These are phyloP conservation scores for Ganoderma boninense DNA, from an alignment of 1,284 basidiomycete species.

Conservation along the genomic window DNA sequence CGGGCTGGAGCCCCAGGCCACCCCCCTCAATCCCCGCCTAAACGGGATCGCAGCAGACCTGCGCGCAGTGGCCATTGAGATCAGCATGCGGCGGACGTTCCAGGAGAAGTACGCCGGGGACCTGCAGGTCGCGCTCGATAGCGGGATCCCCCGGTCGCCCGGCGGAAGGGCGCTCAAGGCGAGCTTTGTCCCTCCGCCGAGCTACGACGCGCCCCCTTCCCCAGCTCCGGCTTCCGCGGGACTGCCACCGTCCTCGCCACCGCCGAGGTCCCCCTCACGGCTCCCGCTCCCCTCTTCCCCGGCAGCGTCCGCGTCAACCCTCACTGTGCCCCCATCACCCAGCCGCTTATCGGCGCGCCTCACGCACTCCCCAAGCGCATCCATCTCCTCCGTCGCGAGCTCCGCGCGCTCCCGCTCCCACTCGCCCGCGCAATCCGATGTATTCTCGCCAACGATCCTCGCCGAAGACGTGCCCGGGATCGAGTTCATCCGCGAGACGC, in stretches of 20 bases:
- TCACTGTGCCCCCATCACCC: conserved; percentile 40
- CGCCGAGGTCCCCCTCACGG: conserved; percentile 21
- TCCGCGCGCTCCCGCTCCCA: conserved; percentile 6
- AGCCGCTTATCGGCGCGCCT: conserved; percentile 27
- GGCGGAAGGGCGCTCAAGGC: conserved; percentile 53
- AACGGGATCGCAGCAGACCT: conserved; percentile 77
- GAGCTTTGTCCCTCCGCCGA: conserved; percentile 76
- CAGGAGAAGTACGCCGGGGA: conserved; percentile 78
- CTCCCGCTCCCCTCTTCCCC: conserved; percentile 23
- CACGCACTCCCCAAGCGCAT: conserved; percentile 38
- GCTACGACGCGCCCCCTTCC: conserved; percentile 54
- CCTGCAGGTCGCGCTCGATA: conserved; percentile 79
- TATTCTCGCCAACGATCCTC: conserved; percentile 52
- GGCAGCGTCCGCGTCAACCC: conserved; percentile 33
- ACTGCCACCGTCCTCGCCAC: conserved; percentile 19
- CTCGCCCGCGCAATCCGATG: conserved; percentile 25
- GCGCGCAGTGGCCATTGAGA: conserved; percentile 80
- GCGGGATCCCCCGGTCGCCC: conserved; percentile 45
- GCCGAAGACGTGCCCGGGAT: conserved; percentile 66
- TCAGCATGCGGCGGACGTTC: conserved; percentile 82
- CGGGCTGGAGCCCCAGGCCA: conserved; percentile 57
- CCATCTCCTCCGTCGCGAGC: conserved; percentile 35
- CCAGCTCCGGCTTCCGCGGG: background rate
- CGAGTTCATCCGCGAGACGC: conserved; percentile 80
- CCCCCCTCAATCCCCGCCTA: conserved; percentile 50